Base-by-base conservation (phyloP, 139 green algal genomes). In the Desmodesmus armatus region DNA sequence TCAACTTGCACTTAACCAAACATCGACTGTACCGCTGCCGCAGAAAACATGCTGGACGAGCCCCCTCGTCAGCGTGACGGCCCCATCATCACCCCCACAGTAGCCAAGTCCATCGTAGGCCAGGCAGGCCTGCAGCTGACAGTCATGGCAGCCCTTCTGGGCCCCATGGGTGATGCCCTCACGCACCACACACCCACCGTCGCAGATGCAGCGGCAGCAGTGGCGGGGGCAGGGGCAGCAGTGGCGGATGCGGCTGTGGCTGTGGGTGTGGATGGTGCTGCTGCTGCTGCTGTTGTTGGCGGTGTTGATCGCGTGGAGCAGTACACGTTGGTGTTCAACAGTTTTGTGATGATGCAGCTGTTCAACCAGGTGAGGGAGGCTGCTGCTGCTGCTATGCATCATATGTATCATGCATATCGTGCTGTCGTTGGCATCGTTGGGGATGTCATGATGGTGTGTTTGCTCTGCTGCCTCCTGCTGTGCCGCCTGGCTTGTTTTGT, bases 251-350 rank as follows among this genome's bases (percentile, higher is more conserved):
- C 55, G 43, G 73, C 58, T 70, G 43, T 51, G 27, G 43, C 25
- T 5, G n/a, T 29, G 29, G 9, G 27, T 29, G 15, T 51, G 27
- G 53, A 39, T 35, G 78, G 11, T 33, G 62, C 25, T 69, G 63
- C 29, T 40, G 63, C 41, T 53, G 31, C 11, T 31, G 31, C n/a
- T 40, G 33, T 35, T 27, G 58, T 62, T 31, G 55, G 91, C 97
- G 89, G 80, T 71, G 9, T 11, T 91, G 87, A 91, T 17, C 71
- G 85, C 21, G 88, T 77, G 5, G 55, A 81, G 76, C 87, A 92
- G 63, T 90, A 92, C 87, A 98, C 95, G 19, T 15, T 98, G 3
- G 91, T 97, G 6, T 98, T 98, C 91, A 98, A 98, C 88, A 83
- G 90, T 0, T 98, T 98, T 75, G 95, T 98, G 3, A 29, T 82